A percentile compares a stretch with the other conserved stretches of the same genome.
phyloP scores from a whole-genome alignment of 768 basidiomycete genomes.

The Mycena kentingensis region DNA sequence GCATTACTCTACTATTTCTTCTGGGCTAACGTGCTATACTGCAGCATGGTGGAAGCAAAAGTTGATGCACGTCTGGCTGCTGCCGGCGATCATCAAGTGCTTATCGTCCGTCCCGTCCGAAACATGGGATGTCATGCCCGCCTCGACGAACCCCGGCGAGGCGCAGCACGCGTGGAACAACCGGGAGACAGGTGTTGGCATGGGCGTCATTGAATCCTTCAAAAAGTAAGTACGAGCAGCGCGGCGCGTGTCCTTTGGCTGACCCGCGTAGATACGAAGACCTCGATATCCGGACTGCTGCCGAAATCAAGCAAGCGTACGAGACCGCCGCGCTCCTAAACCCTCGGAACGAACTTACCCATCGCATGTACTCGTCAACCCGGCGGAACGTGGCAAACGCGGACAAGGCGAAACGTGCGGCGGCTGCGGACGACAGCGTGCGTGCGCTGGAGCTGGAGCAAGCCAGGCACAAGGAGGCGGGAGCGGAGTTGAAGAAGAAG shows the following conservation, averaged over 20 bases:
- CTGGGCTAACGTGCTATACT: not conserved
- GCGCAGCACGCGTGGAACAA: conserved; percentile 12
- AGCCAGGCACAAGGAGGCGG: not conserved
- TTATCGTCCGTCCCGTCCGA: conserved; percentile 7
- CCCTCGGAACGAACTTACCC: conserved; percentile 7
- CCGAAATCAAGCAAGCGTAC: conserved; percentile 5
- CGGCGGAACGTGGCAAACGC: conserved; percentile 3
- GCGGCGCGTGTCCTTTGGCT: not conserved
- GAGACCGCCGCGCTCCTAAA: not conserved
- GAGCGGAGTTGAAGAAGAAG: not conserved
- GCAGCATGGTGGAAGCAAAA: conserved; percentile 15
- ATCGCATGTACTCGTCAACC: conserved; percentile 1
- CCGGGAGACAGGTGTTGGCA: conserved; percentile 6
- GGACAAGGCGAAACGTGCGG: conserved; percentile 1
- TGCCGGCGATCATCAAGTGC: conserved; percentile 7
- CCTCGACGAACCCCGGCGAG: conserved; percentile 12
- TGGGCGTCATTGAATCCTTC: conserved; percentile 15
- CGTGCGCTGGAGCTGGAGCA: not conserved
- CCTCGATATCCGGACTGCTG: conserved; percentile 7
- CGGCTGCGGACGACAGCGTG: not conserved
- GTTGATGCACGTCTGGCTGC: conserved; percentile 11
- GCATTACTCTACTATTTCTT: not conserved
- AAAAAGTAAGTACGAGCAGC: conserved; percentile 6
- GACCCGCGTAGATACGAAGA: conserved; percentile 8
- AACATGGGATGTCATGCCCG: conserved; percentile 10